Percentiles rank a stretch among this genome's conserved stretches.
These are phyloP conservation scores for Papilionanthe hybrid DNA, from an alignment of 116 monocot genomes.

Conservation along the genomic window DNA sequence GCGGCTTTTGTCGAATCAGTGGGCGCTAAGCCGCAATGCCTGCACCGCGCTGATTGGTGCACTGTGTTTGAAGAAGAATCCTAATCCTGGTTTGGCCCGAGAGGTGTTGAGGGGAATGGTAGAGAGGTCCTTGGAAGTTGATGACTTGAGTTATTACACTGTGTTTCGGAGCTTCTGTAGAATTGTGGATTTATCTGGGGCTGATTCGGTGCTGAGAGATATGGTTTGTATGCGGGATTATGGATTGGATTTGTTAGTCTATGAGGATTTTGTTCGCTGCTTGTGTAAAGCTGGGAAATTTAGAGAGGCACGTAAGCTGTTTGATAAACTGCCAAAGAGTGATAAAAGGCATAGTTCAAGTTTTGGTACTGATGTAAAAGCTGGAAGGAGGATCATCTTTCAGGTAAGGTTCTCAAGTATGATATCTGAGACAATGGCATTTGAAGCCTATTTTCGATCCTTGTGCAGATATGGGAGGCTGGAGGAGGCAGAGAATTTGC, in stretches of 20 bases:
- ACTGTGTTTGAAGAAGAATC: constrained; percentile 2
- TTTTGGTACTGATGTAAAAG: constrained; percentile 4
- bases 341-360: background rate
- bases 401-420: constrained; percentile 10
- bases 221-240: constrained; percentile 12
- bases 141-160: constrained; percentile 26
- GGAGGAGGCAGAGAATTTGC: constrained; percentile 27
- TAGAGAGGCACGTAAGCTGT: constrained; percentile 39
- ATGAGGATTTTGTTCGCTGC: constrained; percentile 25
- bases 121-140: constrained; percentile 28
- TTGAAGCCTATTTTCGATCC: constrained; percentile 28
- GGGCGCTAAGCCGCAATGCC: constrained; percentile 8
- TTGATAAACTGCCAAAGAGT: constrained; percentile 27
- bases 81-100: constrained; percentile 16
- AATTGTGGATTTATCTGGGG: constrained; percentile 19
- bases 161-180: constrained; percentile 31
- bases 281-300: constrained; percentile 29
- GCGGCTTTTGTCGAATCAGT: constrained; percentile 16
- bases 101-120: constrained; percentile 24
- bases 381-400: constrained; percentile 30
- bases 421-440: constrained; percentile 16
- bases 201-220: constrained; percentile 27
- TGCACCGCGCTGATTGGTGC: constrained; percentile 20
- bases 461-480: constrained; percentile 22
- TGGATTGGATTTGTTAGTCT: constrained; percentile 16